phyloP scores from a whole-genome alignment of 176 grass and related monocot genomes.

The Tillandsia leiboldiana region DNA sequence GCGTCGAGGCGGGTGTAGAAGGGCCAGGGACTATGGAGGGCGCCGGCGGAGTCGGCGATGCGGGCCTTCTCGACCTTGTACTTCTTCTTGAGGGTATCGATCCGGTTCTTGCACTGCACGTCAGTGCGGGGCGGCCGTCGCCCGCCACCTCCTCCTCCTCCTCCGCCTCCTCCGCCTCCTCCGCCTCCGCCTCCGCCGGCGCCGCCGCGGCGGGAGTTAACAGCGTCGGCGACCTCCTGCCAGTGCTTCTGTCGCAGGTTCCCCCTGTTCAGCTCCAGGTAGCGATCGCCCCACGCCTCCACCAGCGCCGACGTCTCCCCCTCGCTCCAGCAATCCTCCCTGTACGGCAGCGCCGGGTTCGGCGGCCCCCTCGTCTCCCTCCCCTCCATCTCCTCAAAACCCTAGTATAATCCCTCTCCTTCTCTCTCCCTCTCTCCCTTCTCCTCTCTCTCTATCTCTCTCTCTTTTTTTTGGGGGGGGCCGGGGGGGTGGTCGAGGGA shows the following conservation, averaged over 20 bases:
- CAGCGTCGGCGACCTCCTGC: conserved; percentile 81
- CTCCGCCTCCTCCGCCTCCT: conserved; percentile 2
- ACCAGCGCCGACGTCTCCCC: conserved; percentile 86
- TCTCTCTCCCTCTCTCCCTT: conserved; percentile 22
- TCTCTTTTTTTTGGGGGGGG: background rate
- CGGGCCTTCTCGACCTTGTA: conserved; percentile 80
- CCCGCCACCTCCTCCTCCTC: conserved; percentile 29
- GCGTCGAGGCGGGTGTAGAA: conserved; percentile 70
- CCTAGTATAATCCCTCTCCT: conserved; percentile 25
- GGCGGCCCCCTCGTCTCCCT: conserved; percentile 42
- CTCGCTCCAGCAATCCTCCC: conserved; percentile 99
- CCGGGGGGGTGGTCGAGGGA: background rate
- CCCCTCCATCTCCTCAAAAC: background rate
- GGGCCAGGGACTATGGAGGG: conserved; percentile 39
- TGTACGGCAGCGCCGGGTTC: conserved; percentile 75
- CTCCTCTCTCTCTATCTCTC: conserved; percentile 16
- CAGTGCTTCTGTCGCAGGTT: conserved; percentile 99
- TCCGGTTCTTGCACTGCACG: conserved; percentile 98
- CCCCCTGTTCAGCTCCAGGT: conserved; percentile 79
- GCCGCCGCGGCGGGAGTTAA: conserved; percentile 55
- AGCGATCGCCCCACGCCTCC: conserved; percentile 72
- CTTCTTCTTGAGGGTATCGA: conserved; percentile 99
- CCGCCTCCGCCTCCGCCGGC: conserved; percentile 34
- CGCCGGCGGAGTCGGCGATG: conserved; percentile 14
- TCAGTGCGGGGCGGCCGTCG: conserved; percentile 82